Base-by-base conservation (phyloP, 2,329 filamentous ascomycete species). In the Graphilbum fragrans region DNA sequence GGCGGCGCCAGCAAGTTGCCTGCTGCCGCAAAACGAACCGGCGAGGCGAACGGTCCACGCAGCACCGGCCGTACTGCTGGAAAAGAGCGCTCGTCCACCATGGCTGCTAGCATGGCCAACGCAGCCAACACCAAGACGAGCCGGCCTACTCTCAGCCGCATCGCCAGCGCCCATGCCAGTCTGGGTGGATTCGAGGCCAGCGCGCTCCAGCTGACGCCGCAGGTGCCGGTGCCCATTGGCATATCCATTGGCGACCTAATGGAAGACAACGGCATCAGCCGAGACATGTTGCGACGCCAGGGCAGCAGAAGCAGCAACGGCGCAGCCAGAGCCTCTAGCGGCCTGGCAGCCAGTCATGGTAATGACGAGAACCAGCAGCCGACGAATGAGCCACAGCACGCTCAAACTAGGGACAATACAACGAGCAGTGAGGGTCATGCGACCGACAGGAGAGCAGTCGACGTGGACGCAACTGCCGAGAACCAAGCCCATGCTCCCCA, bases 41-140 rank as follows among this genome's bases (percentile, higher is more conserved):
- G 47, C 27, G 45, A 50, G 9, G 39, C 49, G 20, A 42, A 37
- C 23, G 50, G 55, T 23, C n/a, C 5, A 35, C 4, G 19, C 31
- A 19, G 19, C 39, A 18, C 29, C 35, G 10, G 11, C 37, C n/a
- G n/a, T n/a, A n/a, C n/a, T n/a, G n/a, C n/a, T n/a, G n/a, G n/a
- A n/a, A n/a, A n/a, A n/a, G n/a, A n/a, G n/a, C n/a, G n/a, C n/a
- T n/a, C n/a, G n/a, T n/a, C n/a, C n/a, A n/a, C n/a, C n/a, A n/a
- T n/a, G n/a, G n/a, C n/a, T n/a, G n/a, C n/a, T n/a, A n/a, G 60
- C 14, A 37, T 46, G 44, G 33, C 61, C 39, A 55, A 56, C 7
- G 40, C 44, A 5, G 46, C 34, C 25, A 33, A 37, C 35, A 37
- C 16, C 34, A 27, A 22, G 12, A 35, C 10, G 12, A 36, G 22